Base-by-base conservation (phyloP, 2,329 filamentous ascomycete genomes). In the Fusarium pininemorale region DNA sequence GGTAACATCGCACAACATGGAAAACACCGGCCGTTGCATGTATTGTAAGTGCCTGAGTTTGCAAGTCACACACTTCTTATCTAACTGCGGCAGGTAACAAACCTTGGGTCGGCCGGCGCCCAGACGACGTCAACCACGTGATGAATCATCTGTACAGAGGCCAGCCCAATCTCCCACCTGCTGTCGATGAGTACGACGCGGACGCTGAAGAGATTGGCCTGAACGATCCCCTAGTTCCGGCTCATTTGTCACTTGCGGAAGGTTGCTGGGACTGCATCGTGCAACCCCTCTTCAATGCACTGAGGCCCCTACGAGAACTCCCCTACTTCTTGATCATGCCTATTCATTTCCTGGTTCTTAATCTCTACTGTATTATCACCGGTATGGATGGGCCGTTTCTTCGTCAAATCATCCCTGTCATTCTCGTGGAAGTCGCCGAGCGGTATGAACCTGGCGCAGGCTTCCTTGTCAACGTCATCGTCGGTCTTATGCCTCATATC, bases 151-250 rank as follows among this genome's bases (percentile, higher is more conserved):
- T 16, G 14, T 8, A 35, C 32, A 35, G 32, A 35, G 32, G 32
- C 32, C 32, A 35, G 15, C n/a, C n/a, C n/a, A n/a, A n/a, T 35
- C 24, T 45, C 3, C 42, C 16, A 26, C 24, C 16, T 20, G 16
- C 24, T 12, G 0, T 45, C 6, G 11, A 45, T 7, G 42, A 26
- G 16, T 5, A 8, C 3, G 0, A 45, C 3, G 11, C n/a, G n/a
- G n/a, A n/a, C n/a, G n/a, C n/a, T n/a, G n/a, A n/a, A n/a, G n/a
- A n/a, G n/a, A n/a, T n/a, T n/a, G n/a, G n/a, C n/a, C n/a, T n/a
- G n/a, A n/a, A n/a, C n/a, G n/a, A n/a, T n/a, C n/a, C n/a, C n/a
- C n/a, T n/a, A n/a, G n/a, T n/a, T n/a, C n/a, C n/a, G n/a, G n/a
- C n/a, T n/a, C n/a, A 26, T 18, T 7, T 1, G 0, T 7, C 15